Conservation (phyloP, 2,329 filamentous ascomycete genomes). For the Aureobasidium sp. region DNA sequence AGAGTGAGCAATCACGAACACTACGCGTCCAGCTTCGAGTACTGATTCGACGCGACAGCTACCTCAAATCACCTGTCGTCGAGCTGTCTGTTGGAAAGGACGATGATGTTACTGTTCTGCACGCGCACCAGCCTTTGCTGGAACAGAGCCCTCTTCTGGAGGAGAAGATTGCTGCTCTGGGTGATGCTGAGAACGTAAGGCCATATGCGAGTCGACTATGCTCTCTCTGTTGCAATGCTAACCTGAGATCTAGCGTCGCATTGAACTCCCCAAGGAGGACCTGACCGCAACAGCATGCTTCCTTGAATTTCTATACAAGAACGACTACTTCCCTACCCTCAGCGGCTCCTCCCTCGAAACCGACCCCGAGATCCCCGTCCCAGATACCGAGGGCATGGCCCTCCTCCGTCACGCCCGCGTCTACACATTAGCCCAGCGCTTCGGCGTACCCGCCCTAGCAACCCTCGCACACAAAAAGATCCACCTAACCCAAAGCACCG, state of each 20-base stretch:
- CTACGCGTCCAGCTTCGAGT: background rate
- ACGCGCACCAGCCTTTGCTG: constrained; percentile 74
- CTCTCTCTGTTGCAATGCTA: background rate
- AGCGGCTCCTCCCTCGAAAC: constrained; percentile 59
- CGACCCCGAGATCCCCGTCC: constrained; percentile 56
- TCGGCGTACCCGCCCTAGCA: constrained; percentile 60
- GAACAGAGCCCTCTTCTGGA: constrained; percentile 67
- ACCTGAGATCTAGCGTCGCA: constrained; percentile 42
- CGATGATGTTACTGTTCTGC: constrained; percentile 56
- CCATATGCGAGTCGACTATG: constrained; percentile 16
- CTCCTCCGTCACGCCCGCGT: constrained; percentile 83
- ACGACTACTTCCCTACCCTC: constrained; percentile 72
- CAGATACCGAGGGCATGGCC: constrained; percentile 74
- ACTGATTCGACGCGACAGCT: constrained; percentile 28
- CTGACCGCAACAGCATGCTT: constrained; percentile 70
- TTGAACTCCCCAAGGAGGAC: constrained; percentile 62
- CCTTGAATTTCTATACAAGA: constrained; percentile 76
- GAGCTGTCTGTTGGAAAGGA: constrained; percentile 43
- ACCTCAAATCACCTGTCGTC: constrained; percentile 43
- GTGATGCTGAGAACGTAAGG: constrained; percentile 49
- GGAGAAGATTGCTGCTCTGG: constrained; percentile 28
- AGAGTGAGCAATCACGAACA: constrained; percentile 33
- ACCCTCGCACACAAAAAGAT: constrained; percentile 81
- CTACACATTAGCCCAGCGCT: constrained; percentile 80
- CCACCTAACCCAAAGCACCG: constrained; percentile 80